Evolutionary conservation across 2,329 filamentous ascomycete species (phyloP).

Genomic region (Penicillium griseofulvum): DNA sequence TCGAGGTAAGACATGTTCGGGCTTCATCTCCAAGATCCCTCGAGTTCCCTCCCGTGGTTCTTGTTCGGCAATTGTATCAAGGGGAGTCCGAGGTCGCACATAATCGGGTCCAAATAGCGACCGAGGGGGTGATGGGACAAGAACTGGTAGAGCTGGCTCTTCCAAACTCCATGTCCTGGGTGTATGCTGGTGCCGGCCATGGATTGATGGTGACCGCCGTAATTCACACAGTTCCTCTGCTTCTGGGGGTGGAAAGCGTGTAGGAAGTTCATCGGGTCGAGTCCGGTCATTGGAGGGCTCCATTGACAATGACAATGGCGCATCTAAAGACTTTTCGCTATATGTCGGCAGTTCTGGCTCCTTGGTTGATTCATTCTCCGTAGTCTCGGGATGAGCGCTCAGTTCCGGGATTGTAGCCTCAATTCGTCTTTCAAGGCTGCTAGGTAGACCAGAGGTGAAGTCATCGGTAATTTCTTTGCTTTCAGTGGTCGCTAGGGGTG

Average conservation of each 20-base stretch:
- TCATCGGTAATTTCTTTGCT: conserved; percentile 47
- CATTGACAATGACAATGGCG: conserved; percentile 13
- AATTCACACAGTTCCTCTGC: conserved; percentile 25
- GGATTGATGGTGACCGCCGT: conserved; percentile 39
- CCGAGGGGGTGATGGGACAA: conserved; percentile 28
- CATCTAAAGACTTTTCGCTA: conserved; percentile 28
- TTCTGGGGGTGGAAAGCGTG: conserved; percentile 17
- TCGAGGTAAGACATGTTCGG: conserved; percentile 38
- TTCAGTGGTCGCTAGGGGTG: conserved; percentile 36
- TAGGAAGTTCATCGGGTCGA: background rate
- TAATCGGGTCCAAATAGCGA: conserved; percentile 37
- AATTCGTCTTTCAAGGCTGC: conserved; percentile 8
- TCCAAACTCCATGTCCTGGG: conserved; percentile 32
- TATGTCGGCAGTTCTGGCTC: conserved; percentile 11
- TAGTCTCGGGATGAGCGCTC: conserved; percentile 1
- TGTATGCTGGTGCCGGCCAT: conserved; percentile 32
- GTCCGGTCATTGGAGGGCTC: conserved; percentile 7
- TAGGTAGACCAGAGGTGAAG: conserved; percentile 20
- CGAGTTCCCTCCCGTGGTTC: conserved; percentile 39
- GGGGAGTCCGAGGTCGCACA: conserved; percentile 42
- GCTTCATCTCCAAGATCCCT: conserved; percentile 40
- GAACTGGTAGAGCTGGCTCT: conserved; percentile 18
- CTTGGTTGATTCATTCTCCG: conserved; percentile 4
- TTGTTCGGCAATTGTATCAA: conserved; percentile 54
- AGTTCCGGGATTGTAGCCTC: conserved; percentile 8